Evolutionary conservation across 495 filamentous ascomycete genomes (phyloP).

Genomic region (Darksidea phi): DNA sequence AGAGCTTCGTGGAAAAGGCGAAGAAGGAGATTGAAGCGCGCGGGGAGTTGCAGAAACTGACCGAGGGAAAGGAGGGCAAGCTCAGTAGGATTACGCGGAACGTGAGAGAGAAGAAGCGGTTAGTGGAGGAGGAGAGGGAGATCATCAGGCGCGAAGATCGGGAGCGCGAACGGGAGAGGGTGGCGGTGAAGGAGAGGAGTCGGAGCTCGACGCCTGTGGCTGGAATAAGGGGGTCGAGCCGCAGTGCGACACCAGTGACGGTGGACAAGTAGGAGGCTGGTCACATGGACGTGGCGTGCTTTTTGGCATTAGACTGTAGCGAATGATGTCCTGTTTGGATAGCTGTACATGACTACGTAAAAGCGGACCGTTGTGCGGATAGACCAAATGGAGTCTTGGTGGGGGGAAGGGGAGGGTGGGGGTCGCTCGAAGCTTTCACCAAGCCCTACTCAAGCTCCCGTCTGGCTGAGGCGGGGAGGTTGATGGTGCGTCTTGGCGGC

Average conservation of each 20-base stretch:
- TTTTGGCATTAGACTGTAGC: background rate
- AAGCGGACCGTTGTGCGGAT: background rate
- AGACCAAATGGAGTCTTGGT: too few species aligned
- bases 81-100: slow-evolving; percentile 14
- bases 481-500: too few species aligned
- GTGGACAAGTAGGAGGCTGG: slow-evolving; percentile 1
- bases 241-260: background rate
- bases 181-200: background rate
- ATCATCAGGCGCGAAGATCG: slow-evolving; percentile 17
- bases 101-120: slow-evolving; percentile 16
- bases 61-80: slow-evolving; percentile 14
- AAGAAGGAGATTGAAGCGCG: slow-evolving; percentile 11
- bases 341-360: background rate
- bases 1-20: slow-evolving; percentile 21
- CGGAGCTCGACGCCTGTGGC: slow-evolving; percentile 8
- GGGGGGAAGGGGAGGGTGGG: too few species aligned
- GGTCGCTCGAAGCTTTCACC: too few species aligned
- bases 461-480: too few species aligned
- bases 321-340: background rate
- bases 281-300: too few species aligned
- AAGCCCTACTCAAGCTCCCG: too few species aligned
- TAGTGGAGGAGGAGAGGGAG: slow-evolving; percentile 30
- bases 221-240: slow-evolving; percentile 1
- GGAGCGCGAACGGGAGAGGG: slow-evolving; percentile 4
- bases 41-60: slow-evolving; percentile 16